Evolutionary conservation across 208 protist species (phyloP), one percentile per base, ranked within the genome.

Genomic region (Leishmania tropica): DNA sequence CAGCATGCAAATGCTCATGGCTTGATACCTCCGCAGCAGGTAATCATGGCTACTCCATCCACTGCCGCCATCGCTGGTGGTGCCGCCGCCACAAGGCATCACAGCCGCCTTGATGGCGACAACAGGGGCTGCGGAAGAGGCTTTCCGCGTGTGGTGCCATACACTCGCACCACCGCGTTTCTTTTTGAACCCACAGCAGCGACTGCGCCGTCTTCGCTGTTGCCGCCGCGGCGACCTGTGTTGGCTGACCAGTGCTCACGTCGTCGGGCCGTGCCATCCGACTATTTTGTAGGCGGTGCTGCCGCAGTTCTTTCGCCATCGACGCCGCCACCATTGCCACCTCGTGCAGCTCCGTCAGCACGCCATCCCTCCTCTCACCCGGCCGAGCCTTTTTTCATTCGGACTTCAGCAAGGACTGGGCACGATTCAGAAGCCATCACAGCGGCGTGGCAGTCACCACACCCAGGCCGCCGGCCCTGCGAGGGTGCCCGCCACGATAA

Each of bases 81-180:
- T 53, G 21, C 28, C 11, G 45, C 28, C 10, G 45, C 70, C 54
- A 54, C 45, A 11, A 31, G 70, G 8, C 1, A 31, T 48, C 70
- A 53, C 70, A 21, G 1, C 10, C 24, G 24, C 28, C 21, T 2
- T 53, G 42, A 5, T 53, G 42, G 8, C 28, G 70, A 74, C 21
- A 35, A n/a, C 2, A 74, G 11, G 0, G 24, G 21, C 13, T 24
- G 42, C 24, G 10, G 45, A 11, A 48, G 70, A 53, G 6, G 51
- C 6, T 58, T 58, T 58, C 72, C 48, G 4, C 47, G 15, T 45
- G 51, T 85, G 6, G 71, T 85, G 71, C 7, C 81, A n/a, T 78
- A 78, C 76, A 85, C 81, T 1, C 60, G 53, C 45, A 85, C 81
- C 21, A 85, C 81, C 0, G 81, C 76, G 15, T 85, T 85, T 58